Conservation (phyloP, 371 early-diverging fungal species). For the Coemansia sp. region DNA sequence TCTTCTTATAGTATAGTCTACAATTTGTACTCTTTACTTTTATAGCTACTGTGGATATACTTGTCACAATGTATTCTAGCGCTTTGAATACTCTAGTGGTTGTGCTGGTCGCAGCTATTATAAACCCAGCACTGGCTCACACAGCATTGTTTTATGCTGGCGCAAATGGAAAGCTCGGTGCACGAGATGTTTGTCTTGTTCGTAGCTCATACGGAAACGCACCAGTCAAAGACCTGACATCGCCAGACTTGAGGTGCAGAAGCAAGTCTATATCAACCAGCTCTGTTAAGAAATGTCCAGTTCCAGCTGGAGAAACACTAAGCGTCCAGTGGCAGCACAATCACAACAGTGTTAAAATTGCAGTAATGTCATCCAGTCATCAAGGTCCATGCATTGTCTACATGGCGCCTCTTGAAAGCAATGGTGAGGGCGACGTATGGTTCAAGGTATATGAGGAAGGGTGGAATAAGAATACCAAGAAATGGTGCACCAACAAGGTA, state of each 20-base stretch:
- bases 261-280: background rate
- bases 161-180: slow-evolving; percentile 1
- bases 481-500: slow-evolving; percentile 25
- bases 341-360: background rate
- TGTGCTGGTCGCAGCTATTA: slow-evolving; percentile 7
- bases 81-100: background rate
- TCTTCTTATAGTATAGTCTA: too few species aligned
- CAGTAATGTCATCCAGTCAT: slow-evolving; percentile 25
- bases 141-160: slow-evolving; percentile 11
- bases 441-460: slow-evolving; percentile 34
- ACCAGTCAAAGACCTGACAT: slow-evolving; percentile 7
- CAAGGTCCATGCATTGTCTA: slow-evolving; percentile 23
- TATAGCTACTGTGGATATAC: too few species aligned
- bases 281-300: background rate
- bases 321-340: slow-evolving; percentile 13
- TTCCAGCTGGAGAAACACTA: slow-evolving; percentile 4
- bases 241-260: slow-evolving; percentile 1
- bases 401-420: slow-evolving; percentile 18
- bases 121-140: slow-evolving; percentile 1
- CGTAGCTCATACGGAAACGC: slow-evolving; percentile 3
- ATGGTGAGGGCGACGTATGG: slow-evolving; percentile 25
- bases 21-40: too few species aligned
- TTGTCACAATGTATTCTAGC: too few species aligned
- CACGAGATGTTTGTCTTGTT: background rate
- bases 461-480: background rate